Evolutionary conservation across 2,329 filamentous ascomycete genomes (phyloP).

Genomic region (Scytalidium lignicola): DNA sequence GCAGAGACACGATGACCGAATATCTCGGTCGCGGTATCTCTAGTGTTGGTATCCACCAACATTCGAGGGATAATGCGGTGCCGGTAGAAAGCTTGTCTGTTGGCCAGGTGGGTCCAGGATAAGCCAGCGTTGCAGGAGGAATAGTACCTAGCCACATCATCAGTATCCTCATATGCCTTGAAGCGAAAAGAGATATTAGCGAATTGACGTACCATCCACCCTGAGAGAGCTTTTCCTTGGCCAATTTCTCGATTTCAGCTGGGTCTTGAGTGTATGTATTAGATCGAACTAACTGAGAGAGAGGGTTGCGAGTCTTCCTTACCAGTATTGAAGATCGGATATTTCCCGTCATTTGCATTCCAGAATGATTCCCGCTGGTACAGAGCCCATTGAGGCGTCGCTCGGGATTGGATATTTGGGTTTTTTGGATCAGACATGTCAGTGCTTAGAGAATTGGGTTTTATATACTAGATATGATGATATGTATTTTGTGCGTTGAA

Average conservation of each 20-base stretch:
- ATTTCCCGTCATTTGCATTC: conserved; percentile 44
- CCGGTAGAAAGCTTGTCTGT: conserved; percentile 59
- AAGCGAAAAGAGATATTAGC: not conserved
- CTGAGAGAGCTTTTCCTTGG: conserved; percentile 49
- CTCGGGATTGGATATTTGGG: conserved; percentile 43
- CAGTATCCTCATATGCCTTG: not conserved
- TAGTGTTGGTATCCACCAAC: conserved; percentile 55
- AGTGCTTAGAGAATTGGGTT: too few relatives aligned
- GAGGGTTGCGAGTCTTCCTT: too few relatives aligned
- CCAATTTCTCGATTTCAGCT: conserved; percentile 51
- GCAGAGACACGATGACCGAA: conserved; percentile 56
- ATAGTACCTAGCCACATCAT: conserved; percentile 35
- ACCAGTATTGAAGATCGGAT: conserved; percentile 45
- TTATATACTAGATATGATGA: too few relatives aligned
- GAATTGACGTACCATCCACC: conserved; percentile 42
- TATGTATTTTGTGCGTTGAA: too few relatives aligned
- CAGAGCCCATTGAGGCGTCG: conserved; percentile 47
- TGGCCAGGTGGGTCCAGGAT: conserved; percentile 47
- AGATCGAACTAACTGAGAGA: not conserved
- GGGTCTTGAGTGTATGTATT: conserved; percentile 37
- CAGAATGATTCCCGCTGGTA: conserved; percentile 53
- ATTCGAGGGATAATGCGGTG: conserved; percentile 58
- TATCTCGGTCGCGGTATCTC: conserved; percentile 52
- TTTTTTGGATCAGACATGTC: conserved; percentile 43
- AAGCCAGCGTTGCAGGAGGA: conserved; percentile 52